A percentile compares a stretch with the other conserved stretches of the same genome.
phyloP scores from a whole-genome alignment of 495 filamentous ascomycete genomes.

The Bathelium albidoporum region DNA sequence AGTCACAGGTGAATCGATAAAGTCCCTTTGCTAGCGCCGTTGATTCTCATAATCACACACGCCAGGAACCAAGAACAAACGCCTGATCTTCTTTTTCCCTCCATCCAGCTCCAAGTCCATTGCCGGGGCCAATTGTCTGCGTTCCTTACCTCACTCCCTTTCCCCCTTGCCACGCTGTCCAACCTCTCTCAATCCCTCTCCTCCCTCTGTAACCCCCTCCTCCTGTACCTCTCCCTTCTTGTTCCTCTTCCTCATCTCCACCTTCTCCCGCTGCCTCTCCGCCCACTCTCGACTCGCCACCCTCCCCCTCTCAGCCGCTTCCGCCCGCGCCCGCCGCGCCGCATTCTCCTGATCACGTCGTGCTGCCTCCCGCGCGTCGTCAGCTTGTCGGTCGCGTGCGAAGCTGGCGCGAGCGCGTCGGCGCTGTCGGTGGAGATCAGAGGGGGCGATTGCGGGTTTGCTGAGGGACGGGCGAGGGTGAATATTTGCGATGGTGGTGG shows the following conservation, averaged over 20 bases:
- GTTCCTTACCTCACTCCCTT: neutral
- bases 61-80: too few relatives aligned
- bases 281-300: conserved; percentile 58
- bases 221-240: neutral
- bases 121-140: too few relatives aligned
- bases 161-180: neutral
- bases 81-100: too few relatives aligned
- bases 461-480: neutral
- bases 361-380: conserved; percentile 41
- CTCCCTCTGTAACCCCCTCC: too few relatives aligned
- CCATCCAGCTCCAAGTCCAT: too few relatives aligned
- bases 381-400: conserved; percentile 42
- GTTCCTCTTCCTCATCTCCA: conserved; percentile 1
- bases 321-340: conserved; percentile 46
- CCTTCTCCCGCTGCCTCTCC: conserved; percentile 47
- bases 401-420: conserved; percentile 41
- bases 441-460: neutral
- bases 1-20: neutral
- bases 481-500: conserved; percentile 7
- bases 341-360: conserved; percentile 46
- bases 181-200: neutral
- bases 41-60: neutral
- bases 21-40: too few relatives aligned
- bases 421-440: conserved; percentile 1
- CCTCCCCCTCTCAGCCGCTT: conserved; percentile 56